Evolutionary conservation across 1,284 basidiomycete genomes (phyloP), one percentile per base, ranked within the genome.

Genomic region (Taiwanofungus camphoratus): DNA sequence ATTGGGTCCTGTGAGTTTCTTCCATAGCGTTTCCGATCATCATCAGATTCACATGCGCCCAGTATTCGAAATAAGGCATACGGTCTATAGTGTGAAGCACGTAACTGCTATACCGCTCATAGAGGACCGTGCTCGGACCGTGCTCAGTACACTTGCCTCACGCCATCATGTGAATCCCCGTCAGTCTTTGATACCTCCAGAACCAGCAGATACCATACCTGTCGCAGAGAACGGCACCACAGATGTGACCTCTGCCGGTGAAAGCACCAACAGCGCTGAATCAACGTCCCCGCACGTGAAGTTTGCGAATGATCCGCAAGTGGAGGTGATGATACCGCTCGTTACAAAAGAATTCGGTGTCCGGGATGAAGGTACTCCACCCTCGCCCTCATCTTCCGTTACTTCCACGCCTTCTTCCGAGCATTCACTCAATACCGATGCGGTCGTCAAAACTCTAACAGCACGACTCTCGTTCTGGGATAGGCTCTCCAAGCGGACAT

Each of bases 391-490:
- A 15, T 67, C 68, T 11, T 82, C 80, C 18, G 73, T 77, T 43
- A 53, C 72, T 11, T 82, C 81, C 8, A 75, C 73, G 3, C 71
- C 74, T 4, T 68, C 71, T 2, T 77, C 78, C 1, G 73, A 74
- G 35, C 62, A 70, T 16, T 71, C 74, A 11, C 61, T 65, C 4
- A 61, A 66, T 18, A 66, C 66, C 4, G 69, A 75, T 3, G 73
- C 74, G 11, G 66, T 86, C 5, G 73, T 76, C 32, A 83, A 80
- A 56, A 72, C 75, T 1, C 61, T 88, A 11, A 74, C 82, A 5
- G 67, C 70, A 12, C 74, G 79, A 35, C 66, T 87, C 27, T 85
- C 85, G 2, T 88, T 88, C 56, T 88, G 87, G 86, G 76, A 66
- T 41, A 66, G 70, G 36, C 56, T 76, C 11, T 69, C 77, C 9